Percentiles rank a stretch among this genome's conserved stretches.
phyloP scores from a whole-genome alignment of 257 asterid species.

The Lantana camara region DNA sequence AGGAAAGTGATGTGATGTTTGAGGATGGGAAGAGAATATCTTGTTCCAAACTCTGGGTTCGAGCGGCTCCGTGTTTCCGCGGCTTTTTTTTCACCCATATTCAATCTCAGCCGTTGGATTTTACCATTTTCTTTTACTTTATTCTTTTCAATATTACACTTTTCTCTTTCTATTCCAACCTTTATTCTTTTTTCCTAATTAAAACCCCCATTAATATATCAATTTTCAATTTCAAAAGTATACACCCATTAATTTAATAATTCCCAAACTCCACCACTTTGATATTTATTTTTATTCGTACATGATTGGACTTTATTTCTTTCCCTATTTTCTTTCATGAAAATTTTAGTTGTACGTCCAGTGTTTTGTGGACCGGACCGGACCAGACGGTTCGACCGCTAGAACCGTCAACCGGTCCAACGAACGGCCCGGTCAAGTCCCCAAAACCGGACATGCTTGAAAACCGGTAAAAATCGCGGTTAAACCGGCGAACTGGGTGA shows the following conservation, averaged over 20 bases:
- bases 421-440: too few species aligned
- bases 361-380: too few species aligned
- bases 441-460: too few species aligned
- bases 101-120: constrained; percentile 42
- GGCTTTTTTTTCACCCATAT: constrained; percentile 33
- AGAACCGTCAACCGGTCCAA: too few species aligned
- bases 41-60: constrained; percentile 61
- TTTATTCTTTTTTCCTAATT: background rate
- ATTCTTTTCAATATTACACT: constrained; percentile 21
- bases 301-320: too few species aligned
- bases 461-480: too few species aligned
- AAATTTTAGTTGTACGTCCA: too few species aligned
- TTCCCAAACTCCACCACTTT: constrained; percentile 1
- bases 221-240: too few species aligned
- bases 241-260: background rate
- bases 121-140: constrained; percentile 5
- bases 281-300: background rate
- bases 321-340: too few species aligned
- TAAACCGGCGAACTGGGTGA: too few species aligned
- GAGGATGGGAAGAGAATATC: constrained; percentile 36
- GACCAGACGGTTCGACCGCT: too few species aligned
- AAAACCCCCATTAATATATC: constrained; percentile 21
- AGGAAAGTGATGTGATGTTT: constrained; percentile 30
- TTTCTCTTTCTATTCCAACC: constrained; percentile 25
- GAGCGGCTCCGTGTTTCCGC: constrained; percentile 74